These are phyloP conservation scores for Pneumocystis carinii DNA, from an alignment of 1,139 yeast genomes.

Conservation along the genomic window DNA sequence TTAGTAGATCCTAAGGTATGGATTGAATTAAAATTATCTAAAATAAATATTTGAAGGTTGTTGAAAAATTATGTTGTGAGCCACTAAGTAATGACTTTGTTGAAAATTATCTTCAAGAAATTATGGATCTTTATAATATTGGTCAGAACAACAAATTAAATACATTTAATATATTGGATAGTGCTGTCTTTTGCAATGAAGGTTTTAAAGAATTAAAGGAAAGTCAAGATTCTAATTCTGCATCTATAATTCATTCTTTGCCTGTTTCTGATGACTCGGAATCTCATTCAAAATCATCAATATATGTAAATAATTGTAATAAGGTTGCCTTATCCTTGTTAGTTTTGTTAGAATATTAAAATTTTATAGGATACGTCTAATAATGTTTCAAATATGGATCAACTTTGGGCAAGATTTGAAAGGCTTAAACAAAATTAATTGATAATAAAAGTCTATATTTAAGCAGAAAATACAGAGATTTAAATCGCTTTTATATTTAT, in stretches of 20 bases:
- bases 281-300: conserved; percentile 9
- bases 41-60: conserved; percentile 48
- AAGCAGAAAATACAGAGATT: background rate
- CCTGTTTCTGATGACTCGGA: conserved; percentile 1
- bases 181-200: background rate
- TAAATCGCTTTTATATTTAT: background rate
- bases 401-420: conserved; percentile 8
- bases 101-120: conserved; percentile 56
- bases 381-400: background rate
- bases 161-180: background rate
- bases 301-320: conserved; percentile 13
- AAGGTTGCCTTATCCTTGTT: conserved; percentile 29
- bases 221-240: conserved; percentile 13
- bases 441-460: background rate
- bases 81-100: conserved; percentile 59
- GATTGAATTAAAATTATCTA: background rate
- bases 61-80: conserved; percentile 45
- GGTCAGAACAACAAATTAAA: conserved; percentile 31
- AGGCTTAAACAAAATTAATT: conserved; percentile 6
- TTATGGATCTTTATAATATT: conserved; percentile 65
- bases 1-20: conserved; percentile 15
- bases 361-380: background rate
- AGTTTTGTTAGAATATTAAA: conserved; percentile 29
- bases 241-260: conserved; percentile 11
- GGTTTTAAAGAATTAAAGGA: background rate